Base-by-base conservation (phyloP, 1,284 basidiomycete species). In the Leccinum subfulvum region DNA sequence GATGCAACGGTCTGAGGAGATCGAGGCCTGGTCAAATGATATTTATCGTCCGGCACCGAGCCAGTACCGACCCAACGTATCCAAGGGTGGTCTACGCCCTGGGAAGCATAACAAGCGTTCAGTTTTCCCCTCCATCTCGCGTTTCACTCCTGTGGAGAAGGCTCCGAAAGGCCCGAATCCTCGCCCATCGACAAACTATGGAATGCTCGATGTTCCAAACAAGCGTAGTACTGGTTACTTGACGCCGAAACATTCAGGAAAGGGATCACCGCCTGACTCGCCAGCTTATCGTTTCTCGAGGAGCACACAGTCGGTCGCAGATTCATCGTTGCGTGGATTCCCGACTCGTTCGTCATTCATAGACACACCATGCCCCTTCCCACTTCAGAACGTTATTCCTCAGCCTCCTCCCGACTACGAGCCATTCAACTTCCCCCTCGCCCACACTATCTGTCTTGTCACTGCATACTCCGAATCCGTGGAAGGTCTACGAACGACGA, bases 391-490 rank as follows among this genome's bases (percentile, higher is more conserved):
- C 70, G 92, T 98, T 70, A 90, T 98, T 13, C 92, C 94, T 2
- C 97, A 99, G 73, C 97, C 97, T 10, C 84, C 94, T 16, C 81
- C 86, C 1, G 95, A 97, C 73, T 97, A 87, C 70, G 92, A 97
- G 76, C 97, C 97, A 0, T 98, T 97, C 83, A 92, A 94, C 71
- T 99, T 94, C 83, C 95, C 95, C 0, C 86, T 99, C 26, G 92
- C 89, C 2, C 94, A 99, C 76, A 90, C 94, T 6, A 95, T 99
- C 68, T 95, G 94, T 73, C 88, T 99, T 35, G 97, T 99, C 66
- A 99, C 97, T 1, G 97, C 97, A 3, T 99, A 99, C 76, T 98
- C 96, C 1, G 97, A 99, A 78, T 97, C 94, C 2, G 85, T 97
- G 35, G 96, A 98, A 76, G 97, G 97, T 81, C 82, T 99, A 3